Base-by-base conservation (phyloP, 495 filamentous ascomycete species). In the Ramalina peruviana region DNA sequence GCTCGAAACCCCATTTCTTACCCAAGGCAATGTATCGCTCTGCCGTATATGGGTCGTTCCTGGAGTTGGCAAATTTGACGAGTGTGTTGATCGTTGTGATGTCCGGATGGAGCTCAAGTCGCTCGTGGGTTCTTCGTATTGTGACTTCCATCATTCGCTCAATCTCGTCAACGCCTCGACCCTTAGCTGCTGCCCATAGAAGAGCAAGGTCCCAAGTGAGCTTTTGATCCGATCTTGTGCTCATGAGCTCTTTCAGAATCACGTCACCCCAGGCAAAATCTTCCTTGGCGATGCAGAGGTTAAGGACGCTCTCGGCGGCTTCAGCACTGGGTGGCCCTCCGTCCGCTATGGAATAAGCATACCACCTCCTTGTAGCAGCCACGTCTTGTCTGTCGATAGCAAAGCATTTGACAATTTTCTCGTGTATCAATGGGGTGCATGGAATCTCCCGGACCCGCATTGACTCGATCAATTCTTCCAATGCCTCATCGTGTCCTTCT, bases 41-140 rank as follows among this genome's bases (percentile, higher is more conserved):
- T 6, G 83, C 86, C 16, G 83, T 65, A 48, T 84, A 82, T 0
- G 81, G 74, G 53, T 90, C 81, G 25, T 78, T 68, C 30, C 68
- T 67, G n/a, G 74, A 72, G 55, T 82, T 83, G 36, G 88, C 85
- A 51, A 81, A 79, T 38, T 71, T 72, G n/a, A 96, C 70, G 17
- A 97, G 71, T 33, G 62, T 60, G 58, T 94, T 89, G 49, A 94
- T 80, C 30, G 81, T 83, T 3, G 70, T 66, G n/a, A 79, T 81
- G 43, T 81, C 79, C 1, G 88, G 78, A 3, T 64, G 64, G 12
- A 67, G 30, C 16, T 59, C 58, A 36, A 65, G 52, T 2, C 62
- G 64, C 30, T 72, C 61, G 27, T 64, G 58, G 15, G 71, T 70
- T 6, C 60, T 62, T 52, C 72, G 65, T 6, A 59, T 54, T 71